Evolutionary conservation across 2,329 filamentous ascomycete species (phyloP), one percentile per base, ranked within the genome.

Genomic region (Mycogone perniciosa): DNA sequence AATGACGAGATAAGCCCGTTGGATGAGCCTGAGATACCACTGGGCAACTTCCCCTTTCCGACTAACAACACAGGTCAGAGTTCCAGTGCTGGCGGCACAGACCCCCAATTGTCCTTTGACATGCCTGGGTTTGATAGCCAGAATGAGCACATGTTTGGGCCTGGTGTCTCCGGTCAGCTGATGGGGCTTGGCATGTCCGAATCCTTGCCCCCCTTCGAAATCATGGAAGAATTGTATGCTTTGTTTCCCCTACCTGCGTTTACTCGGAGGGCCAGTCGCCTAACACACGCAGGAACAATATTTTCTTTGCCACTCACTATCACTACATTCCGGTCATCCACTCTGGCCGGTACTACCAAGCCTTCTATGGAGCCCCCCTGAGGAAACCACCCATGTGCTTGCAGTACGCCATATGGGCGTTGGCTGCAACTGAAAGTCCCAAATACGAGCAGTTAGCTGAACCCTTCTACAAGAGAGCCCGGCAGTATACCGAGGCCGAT

Each of bases 401-500:
- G 39, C 81, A 91, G 61, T 96, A 96, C 67, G 85, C 84, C 27
- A 88, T 96, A 64, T 96, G 90, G 89, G 80, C 84, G n/a, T 73
- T 88, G 59, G 88, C 88, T 7, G 82, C 89, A 5, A 79, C 81
- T 10, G 75, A 84, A 1, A 81, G 84, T 31, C 78, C 87, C 38
- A 89, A 89, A 62, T 95, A 95, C 61, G 74, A 77, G 6, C 71
- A 73, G 7, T 79, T 89, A 37, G 82, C 89, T 54, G 84, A 87
- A 6, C 77, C 91, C 44, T 91, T 96, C 60, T 96, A 96, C 64
- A 78, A 81, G 46, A 80, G 89, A 39, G 81, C 90, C 4, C 80
- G 91, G 31, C 90, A 91, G 57, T 96, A 96, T 62, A 77, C 85
- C 0, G 85, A 96, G 57, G 74, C 80, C 34, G 89, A 95, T 57